Percentiles rank a stretch among this genome's conserved stretches.
Evolutionary conservation across 1,139 yeast species (phyloP).

Genomic region (Geotrichum fermentans): DNA sequence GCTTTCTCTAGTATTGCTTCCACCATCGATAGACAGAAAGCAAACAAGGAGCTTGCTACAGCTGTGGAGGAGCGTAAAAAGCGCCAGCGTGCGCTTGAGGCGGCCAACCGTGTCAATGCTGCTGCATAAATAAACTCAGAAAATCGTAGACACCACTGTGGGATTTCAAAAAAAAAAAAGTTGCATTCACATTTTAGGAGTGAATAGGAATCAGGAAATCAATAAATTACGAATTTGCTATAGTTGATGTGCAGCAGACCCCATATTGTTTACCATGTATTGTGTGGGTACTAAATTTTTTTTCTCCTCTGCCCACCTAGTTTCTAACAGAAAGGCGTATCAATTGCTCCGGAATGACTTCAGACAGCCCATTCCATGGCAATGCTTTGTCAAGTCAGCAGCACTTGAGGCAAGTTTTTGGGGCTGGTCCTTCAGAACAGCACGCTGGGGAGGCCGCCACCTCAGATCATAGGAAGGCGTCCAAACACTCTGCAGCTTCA

Average conservation of each 20-base stretch:
- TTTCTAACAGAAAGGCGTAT: too few species aligned
- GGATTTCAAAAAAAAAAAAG: too few species aligned
- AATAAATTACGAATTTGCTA: too few species aligned
- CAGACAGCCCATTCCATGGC: not conserved
- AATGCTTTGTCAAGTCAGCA: not conserved
- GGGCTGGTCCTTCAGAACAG: not conserved
- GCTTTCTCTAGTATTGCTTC: conserved; percentile 17
- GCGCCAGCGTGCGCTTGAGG: conserved; percentile 16
- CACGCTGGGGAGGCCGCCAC: not conserved
- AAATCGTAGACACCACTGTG: too few species aligned
- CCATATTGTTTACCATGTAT: too few species aligned
- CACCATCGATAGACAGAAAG: conserved; percentile 12
- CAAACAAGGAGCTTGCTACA: conserved; percentile 12
- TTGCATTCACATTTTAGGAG: too few species aligned
- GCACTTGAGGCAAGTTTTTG: not conserved
- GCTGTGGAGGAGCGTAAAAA: conserved; percentile 17
- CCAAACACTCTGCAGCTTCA: conserved; percentile 7
- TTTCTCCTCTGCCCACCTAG: too few species aligned
- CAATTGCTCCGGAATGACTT: not conserved
- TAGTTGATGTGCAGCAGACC: too few species aligned
- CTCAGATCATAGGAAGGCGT: not conserved
- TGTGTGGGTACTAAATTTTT: too few species aligned
- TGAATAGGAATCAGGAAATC: too few species aligned
- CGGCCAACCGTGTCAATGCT: conserved; percentile 16
- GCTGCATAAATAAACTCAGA: conserved; percentile 6